phyloP scores from a whole-genome alignment of 2,329 filamentous ascomycete species.

The Sphaceloma murrayae region DNA sequence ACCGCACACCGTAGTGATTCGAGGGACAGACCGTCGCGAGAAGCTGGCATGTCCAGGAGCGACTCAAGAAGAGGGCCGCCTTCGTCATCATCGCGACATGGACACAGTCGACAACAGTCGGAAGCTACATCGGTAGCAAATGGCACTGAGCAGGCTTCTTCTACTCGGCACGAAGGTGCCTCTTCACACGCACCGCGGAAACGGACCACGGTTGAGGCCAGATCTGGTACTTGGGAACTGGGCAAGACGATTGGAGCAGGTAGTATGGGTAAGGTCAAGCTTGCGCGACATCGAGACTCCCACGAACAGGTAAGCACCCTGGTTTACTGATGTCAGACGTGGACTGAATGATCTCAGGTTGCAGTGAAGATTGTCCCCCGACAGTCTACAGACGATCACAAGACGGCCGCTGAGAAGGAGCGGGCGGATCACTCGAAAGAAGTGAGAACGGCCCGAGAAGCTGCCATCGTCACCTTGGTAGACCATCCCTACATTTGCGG shows the following conservation, averaged over 20 bases:
- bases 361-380: constrained; percentile 96
- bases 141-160: constrained; percentile 23
- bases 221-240: constrained; percentile 85
- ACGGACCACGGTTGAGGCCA: constrained; percentile 76
- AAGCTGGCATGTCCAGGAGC: constrained; percentile 36
- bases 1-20: constrained; percentile 53
- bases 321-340: background rate
- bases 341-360: constrained; percentile 47
- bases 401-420: constrained; percentile 63
- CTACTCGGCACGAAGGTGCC: constrained; percentile 18
- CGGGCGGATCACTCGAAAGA: constrained; percentile 94
- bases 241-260: constrained; percentile 96
- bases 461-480: constrained; percentile 87
- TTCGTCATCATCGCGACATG: constrained; percentile 21
- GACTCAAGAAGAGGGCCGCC: constrained; percentile 43
- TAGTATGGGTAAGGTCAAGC: constrained; percentile 98
- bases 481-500: constrained; percentile 94
- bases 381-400: constrained; percentile 76
- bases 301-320: constrained; percentile 64
- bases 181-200: constrained; percentile 30
- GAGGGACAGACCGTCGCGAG: constrained; percentile 42
- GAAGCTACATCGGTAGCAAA: constrained; percentile 30
- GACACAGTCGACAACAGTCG: constrained; percentile 38
- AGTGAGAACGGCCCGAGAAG: constrained; percentile 86
- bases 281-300: constrained; percentile 81